These are phyloP conservation scores for Beauveria varroae DNA, from an alignment of 2,329 filamentous ascomycete genomes.

Conservation along the genomic window DNA sequence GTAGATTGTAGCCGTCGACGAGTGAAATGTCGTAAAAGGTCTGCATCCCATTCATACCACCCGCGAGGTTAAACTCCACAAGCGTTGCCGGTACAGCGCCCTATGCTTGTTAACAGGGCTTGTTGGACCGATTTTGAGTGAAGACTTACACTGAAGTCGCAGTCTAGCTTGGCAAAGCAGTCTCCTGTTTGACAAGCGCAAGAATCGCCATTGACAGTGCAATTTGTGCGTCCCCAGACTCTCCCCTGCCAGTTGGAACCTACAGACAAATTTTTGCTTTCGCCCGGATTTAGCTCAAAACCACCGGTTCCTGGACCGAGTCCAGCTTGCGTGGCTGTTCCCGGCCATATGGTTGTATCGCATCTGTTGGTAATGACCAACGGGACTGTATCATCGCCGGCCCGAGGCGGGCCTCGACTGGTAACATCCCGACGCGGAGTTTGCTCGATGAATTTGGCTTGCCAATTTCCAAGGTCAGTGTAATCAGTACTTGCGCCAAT, in stretches of 20 bases:
- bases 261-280: conserved; percentile 55
- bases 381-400: conserved; percentile 39
- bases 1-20: conserved; percentile 79
- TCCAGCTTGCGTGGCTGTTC: conserved; percentile 64
- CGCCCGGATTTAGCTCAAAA: conserved; percentile 56
- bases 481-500: neutral
- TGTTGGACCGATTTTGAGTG: neutral
- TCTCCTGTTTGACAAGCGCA: conserved; percentile 69
- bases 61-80: conserved; percentile 71
- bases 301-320: conserved; percentile 59
- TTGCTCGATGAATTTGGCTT: conserved; percentile 20
- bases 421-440: conserved; percentile 19
- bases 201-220: conserved; percentile 62
- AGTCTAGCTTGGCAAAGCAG: conserved; percentile 63
- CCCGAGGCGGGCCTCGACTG: conserved; percentile 24
- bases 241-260: conserved; percentile 71
- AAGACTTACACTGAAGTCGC: conserved; percentile 55
- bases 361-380: conserved; percentile 68
- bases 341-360: conserved; percentile 65
- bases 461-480: conserved; percentile 14
- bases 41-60: conserved; percentile 51
- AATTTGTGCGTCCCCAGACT: conserved; percentile 79
- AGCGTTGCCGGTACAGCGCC: conserved; percentile 68
- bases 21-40: conserved; percentile 81
- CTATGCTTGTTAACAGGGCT: conserved; percentile 29